Base-by-base conservation (phyloP, 345 rosid species). In the Mercurialis annua region DNA sequence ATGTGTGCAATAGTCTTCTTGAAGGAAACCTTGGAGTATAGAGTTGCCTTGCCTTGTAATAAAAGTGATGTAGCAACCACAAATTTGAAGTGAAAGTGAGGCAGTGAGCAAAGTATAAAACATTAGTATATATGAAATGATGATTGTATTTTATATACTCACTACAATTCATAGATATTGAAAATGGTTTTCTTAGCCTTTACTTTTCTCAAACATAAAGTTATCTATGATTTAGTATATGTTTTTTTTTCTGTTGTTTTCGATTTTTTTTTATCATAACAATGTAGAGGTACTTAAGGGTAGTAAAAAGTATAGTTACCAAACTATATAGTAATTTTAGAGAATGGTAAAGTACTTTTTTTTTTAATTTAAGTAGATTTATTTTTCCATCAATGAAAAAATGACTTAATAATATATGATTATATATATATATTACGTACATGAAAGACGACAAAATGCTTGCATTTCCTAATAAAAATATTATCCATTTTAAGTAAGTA, bases 171-270 rank as follows among this genome's bases (percentile, higher is more conserved):
- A 36, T 20, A 40, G 0, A 17, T 10, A 40, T 17, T 11, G 44
- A 16, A 48, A 26, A 44, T 27, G 3, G 53, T 48, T 84, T 65
- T 49, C 88, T 82, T 84, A 18, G 72, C 10, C 66, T 70, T 70
- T 78, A 82, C 86, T 82, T 81, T 67, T 82, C 86, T 67, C 81
- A 74, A 76, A 61, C 81, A 80, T 68, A 78, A 82, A 80, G 84
- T 63, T 44, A 59, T 67, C 70, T 57, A 43, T 75, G 10, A 76
- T 51, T 48, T 23, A 11, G 57, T 24, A 40, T 16, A 14, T 16
- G 36, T 29, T 36, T 49, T 31, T 48, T 42, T 15, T 21, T 11
- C 15, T 34, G 21, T 54, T 27, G 56, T 12, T 21, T 40, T 40
- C 11, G 44, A 14, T 14, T 40, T 40, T 40, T 40, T n/a, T n/a